Evolutionary conservation across 1,139 yeast genomes (phyloP).

Genomic region (Debaryomyces robertsiae): DNA sequence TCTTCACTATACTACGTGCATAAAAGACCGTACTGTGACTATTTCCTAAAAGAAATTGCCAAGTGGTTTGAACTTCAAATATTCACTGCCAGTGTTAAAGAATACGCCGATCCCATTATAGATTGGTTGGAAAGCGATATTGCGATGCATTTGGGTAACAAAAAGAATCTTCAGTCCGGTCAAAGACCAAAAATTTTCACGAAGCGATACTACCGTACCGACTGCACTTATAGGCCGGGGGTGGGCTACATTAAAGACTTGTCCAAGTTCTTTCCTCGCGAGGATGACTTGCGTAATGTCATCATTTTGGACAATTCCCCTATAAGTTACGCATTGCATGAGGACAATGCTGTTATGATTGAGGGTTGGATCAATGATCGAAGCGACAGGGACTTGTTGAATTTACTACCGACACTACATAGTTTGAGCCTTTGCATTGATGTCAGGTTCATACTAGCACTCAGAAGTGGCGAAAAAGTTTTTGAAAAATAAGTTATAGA

Average conservation of each 20-base stretch:
- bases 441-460: constrained; percentile 77
- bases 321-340: constrained; percentile 79
- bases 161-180: constrained; percentile 14
- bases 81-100: constrained; percentile 92
- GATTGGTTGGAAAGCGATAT: constrained; percentile 68
- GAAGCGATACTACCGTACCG: constrained; percentile 72
- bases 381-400: constrained; percentile 77
- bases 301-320: constrained; percentile 92
- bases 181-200: constrained; percentile 37
- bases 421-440: constrained; percentile 82
- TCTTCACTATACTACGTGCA: constrained; percentile 88
- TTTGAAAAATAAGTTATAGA: constrained; percentile 42
- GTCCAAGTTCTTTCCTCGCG: constrained; percentile 45
- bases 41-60: constrained; percentile 72
- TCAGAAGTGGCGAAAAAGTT: constrained; percentile 75
- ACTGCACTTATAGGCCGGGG: constrained; percentile 75
- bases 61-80: constrained; percentile 89
- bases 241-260: constrained; percentile 91
- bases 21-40: constrained; percentile 89
- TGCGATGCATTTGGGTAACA: constrained; percentile 1
- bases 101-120: constrained; percentile 96
- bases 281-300: constrained; percentile 69
- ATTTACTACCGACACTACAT: constrained; percentile 77
- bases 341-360: constrained; percentile 84
- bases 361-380: constrained; percentile 99